Evolutionary conservation across 495 filamentous ascomycete genomes (phyloP).

Genomic region (Cercophora scortea): DNA sequence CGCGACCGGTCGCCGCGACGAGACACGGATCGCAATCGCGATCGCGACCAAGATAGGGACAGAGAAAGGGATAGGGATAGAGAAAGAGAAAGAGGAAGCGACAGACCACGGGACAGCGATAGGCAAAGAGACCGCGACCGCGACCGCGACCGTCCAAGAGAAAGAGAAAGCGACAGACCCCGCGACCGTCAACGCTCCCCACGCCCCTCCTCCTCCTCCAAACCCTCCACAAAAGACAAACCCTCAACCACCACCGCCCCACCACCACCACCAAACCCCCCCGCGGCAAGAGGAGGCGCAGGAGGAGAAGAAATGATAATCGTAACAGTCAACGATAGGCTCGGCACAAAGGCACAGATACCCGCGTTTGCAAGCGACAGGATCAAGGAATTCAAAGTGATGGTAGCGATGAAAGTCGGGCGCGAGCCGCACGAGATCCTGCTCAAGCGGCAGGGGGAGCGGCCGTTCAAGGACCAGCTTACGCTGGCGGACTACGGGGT

Average conservation of each 20-base stretch:
- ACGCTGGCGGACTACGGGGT: conserved; percentile 85
- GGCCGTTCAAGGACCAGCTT: conserved; percentile 84
- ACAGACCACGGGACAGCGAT: conserved; percentile 14
- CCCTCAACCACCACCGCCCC: conserved; percentile 4
- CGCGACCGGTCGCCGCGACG: conserved; percentile 35
- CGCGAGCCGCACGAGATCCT: conserved; percentile 84
- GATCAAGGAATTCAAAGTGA: conserved; percentile 79
- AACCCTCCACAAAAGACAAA: too few relatives aligned
- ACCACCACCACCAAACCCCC: not conserved
- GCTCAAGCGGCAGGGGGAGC: conserved; percentile 81
- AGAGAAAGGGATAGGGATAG: conserved; percentile 15
- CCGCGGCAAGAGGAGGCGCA: conserved; percentile 14
- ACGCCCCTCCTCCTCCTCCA: too few relatives aligned
- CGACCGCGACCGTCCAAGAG: not conserved
- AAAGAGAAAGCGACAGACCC: conserved; percentile 10
- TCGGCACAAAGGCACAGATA: conserved; percentile 85
- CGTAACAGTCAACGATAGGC: conserved; percentile 83
- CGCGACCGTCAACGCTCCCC: too few relatives aligned
- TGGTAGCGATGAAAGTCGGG: conserved; percentile 80
- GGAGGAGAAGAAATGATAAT: conserved; percentile 67
- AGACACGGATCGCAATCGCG: conserved; percentile 21
- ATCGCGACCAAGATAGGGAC: conserved; percentile 24
- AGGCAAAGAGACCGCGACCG: conserved; percentile 5
- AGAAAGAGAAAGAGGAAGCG: conserved; percentile 1
- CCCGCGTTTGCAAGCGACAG: conserved; percentile 76